phyloP scores from a whole-genome alignment of 345 rosid genomes.

The Odontarrhena argentea region DNA sequence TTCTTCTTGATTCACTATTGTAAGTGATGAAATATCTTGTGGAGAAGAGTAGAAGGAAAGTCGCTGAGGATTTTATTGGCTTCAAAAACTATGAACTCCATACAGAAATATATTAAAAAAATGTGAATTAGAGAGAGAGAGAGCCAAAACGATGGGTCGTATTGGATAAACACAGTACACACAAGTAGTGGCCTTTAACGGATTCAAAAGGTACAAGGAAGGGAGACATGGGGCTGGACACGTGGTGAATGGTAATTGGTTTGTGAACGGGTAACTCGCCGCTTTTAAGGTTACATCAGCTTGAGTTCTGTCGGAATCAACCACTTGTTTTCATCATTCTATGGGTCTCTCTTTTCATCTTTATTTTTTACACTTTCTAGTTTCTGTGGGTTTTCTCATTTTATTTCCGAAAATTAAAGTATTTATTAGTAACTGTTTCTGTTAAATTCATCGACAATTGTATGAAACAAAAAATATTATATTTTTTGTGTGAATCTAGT shows the following conservation, averaged over 20 bases:
- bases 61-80: constrained; percentile 27
- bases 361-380: neutral
- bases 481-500: neutral
- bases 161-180: neutral
- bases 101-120: constrained; percentile 11
- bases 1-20: constrained; percentile 3
- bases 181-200: constrained; percentile 31
- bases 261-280: constrained; percentile 3
- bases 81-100: constrained; percentile 38
- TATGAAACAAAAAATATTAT: neutral
- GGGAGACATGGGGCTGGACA: constrained; percentile 55
- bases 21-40: constrained; percentile 12
- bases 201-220: constrained; percentile 22
- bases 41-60: constrained; percentile 11
- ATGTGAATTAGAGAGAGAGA: constrained; percentile 1
- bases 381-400: constrained; percentile 16
- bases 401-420: neutral
- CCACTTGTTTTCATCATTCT: constrained; percentile 38
- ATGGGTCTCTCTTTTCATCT: constrained; percentile 14
- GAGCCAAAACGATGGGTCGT: constrained; percentile 44
- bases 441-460: neutral
- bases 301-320: constrained; percentile 27
- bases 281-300: constrained; percentile 35
- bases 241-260: constrained; percentile 37
- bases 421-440: neutral